Evolutionary conservation across 805 yeast genomes (phyloP).

Genomic region (Isabelozyma rhagii): DNA sequence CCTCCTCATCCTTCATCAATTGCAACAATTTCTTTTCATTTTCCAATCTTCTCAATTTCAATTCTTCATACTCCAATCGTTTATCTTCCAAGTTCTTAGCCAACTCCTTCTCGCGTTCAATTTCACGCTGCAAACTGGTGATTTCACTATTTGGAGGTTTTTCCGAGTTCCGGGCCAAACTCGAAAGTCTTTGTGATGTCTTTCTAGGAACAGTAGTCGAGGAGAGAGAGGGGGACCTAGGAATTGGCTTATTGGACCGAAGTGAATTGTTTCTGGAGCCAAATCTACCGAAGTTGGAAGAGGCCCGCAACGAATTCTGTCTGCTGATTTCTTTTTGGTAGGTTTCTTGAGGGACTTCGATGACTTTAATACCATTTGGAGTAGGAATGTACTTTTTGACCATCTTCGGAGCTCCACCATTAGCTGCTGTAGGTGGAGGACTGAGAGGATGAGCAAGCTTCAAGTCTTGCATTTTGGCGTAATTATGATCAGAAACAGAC

Average conservation of each 20-base stretch:
- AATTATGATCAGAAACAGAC: slow-evolving; percentile 23
- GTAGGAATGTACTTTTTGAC: slow-evolving; percentile 73
- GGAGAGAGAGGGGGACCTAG: slow-evolving; percentile 22
- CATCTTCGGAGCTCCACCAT: slow-evolving; percentile 31
- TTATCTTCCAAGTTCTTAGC: slow-evolving; percentile 37
- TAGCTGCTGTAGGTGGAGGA: neutral
- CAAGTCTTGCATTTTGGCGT: slow-evolving; percentile 32
- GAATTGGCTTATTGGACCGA: slow-evolving; percentile 9
- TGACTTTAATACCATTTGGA: slow-evolving; percentile 62
- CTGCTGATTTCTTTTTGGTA: slow-evolving; percentile 36
- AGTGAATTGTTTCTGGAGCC: slow-evolving; percentile 11
- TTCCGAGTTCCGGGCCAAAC: slow-evolving; percentile 5
- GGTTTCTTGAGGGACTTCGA: slow-evolving; percentile 61
- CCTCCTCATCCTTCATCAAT: slow-evolving; percentile 1
- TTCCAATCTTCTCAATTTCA: slow-evolving; percentile 23
- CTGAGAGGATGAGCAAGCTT: slow-evolving; percentile 19
- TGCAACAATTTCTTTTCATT: slow-evolving; percentile 22
- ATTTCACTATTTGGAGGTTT: slow-evolving; percentile 2
- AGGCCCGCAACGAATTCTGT: slow-evolving; percentile 37
- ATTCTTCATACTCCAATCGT: slow-evolving; percentile 33
- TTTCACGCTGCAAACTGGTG: slow-evolving; percentile 28
- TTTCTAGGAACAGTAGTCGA: slow-evolving; percentile 4
- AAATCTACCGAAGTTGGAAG: slow-evolving; percentile 21
- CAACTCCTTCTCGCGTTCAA: slow-evolving; percentile 35
- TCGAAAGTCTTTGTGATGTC: slow-evolving; percentile 11